phyloP scores from a whole-genome alignment of 345 rosid genomes.

The Streptanthus diversifolius region DNA sequence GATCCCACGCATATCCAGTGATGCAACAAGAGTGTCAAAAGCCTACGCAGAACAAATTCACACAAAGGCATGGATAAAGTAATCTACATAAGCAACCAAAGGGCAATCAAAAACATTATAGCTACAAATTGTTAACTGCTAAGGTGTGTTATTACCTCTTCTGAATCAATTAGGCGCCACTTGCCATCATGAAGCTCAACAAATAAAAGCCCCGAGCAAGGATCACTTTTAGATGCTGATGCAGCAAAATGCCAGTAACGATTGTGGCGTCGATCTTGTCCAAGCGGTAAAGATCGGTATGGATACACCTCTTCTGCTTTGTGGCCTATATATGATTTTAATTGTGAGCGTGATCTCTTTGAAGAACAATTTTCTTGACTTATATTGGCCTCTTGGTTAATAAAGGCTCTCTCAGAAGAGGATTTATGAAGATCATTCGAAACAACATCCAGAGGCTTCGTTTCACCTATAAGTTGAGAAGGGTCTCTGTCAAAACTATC shows the following conservation, averaged over 20 bases:
- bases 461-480: constrained; percentile 51
- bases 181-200: constrained; percentile 72
- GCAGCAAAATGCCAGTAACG: constrained; percentile 97
- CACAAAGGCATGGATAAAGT: constrained; percentile 5
- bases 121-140: background rate
- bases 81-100: constrained; percentile 2
- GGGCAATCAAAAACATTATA: background rate
- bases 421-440: constrained; percentile 44
- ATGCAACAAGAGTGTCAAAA: constrained; percentile 74
- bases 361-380: constrained; percentile 59
- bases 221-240: constrained; percentile 82
- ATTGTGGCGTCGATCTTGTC: constrained; percentile 95
- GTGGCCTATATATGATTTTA: constrained; percentile 87
- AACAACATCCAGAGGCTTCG: constrained; percentile 46
- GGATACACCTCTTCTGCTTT: constrained; percentile 89
- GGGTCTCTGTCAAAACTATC: constrained; percentile 45
- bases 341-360: constrained; percentile 78
- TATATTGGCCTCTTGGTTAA: constrained; percentile 45
- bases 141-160: constrained; percentile 55
- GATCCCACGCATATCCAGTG: constrained; percentile 84
- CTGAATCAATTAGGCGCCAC: constrained; percentile 90
- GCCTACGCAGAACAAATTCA: constrained; percentile 47
- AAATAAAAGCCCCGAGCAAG: constrained; percentile 84
- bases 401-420: constrained; percentile 41
- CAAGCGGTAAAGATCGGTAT: constrained; percentile 95